Evolutionary conservation across 2,329 filamentous ascomycete genomes (phyloP), one percentile per base, ranked within the genome.

Genomic region (Hypoxylon sp.): DNA sequence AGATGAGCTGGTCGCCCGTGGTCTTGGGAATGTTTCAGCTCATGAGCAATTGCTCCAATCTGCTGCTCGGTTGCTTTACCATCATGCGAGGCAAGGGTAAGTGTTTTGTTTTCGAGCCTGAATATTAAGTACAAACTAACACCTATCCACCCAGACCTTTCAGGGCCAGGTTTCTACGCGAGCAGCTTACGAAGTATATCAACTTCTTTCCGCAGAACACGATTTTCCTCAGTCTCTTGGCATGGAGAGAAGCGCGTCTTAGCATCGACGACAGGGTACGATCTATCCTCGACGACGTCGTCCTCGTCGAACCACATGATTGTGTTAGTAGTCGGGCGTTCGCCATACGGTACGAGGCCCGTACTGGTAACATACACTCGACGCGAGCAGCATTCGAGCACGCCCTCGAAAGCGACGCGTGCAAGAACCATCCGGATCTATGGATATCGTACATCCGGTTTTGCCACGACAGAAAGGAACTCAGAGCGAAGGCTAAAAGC

Each of bases 211-310:
- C 94, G 0, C 83, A 84, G 54, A 98, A 97, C 80, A 92, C 89
- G 1, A 84, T 93, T 5, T 91, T 98, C 68, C 85, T 97, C 0
- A 84, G 87, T 1, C 81, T 96, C 0, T 91, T 91, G 70, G 86
- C 90, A n/a, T 92, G 90, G 84, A 90, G 92, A 69, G 91, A 95
- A 76, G 85, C 89, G 1, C 88, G 90, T 6, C 88, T 93, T 48
- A 87, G 90, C 25, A 86, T 96, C 60, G 88, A 94, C 68, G 92
- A 97, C 73, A 91, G 93, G 17, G 88, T 97, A 20, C 89, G 92
- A n/a, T 84, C 86, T 5, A 80, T 92, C 7, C 82, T 95, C 10
- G 80, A 85, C 20, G 84, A 85, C 76, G 85, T 85, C 75, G 79
- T 89, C 0, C 78, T 86, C 2, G 70, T 77, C 5, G 72, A 76